Evolutionary conservation across 371 early-diverging fungal species (phyloP).

Genomic region (Apophysomyces trapeziformis): DNA sequence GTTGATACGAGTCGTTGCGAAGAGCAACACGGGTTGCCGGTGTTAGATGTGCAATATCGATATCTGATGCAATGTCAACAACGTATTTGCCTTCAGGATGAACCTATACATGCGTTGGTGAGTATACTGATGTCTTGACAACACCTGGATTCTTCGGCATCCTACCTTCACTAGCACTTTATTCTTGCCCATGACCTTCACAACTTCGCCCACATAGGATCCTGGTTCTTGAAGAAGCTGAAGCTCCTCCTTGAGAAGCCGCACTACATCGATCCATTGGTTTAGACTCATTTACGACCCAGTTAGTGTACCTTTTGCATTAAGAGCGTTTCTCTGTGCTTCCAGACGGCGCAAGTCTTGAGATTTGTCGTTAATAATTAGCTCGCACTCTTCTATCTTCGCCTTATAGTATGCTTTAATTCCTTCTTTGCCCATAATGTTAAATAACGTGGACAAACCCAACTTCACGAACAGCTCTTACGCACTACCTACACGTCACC

Average conservation of each 20-base stretch:
- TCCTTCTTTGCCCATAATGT: slow-evolving; percentile 60
- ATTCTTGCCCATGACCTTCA: slow-evolving; percentile 99
- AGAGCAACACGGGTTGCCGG: slow-evolving; percentile 98
- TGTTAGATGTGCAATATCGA: slow-evolving; percentile 93
- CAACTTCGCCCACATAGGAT: slow-evolving; percentile 98
- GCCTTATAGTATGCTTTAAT: slow-evolving; percentile 75
- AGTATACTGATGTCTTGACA: not conserved
- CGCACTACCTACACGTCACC: no score
- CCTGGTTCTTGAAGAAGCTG: slow-evolving; percentile 97
- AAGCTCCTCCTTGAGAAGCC: slow-evolving; percentile 97
- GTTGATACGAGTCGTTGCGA: slow-evolving; percentile 97
- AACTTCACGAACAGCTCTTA: not conserved
- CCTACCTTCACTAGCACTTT: slow-evolving; percentile 97
- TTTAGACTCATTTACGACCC: not conserved
- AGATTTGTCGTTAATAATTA: slow-evolving; percentile 85
- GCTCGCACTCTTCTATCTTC: slow-evolving; percentile 90
- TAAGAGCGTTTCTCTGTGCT: slow-evolving; percentile 97
- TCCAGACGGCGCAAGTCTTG: slow-evolving; percentile 98
- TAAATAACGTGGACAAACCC: not conserved
- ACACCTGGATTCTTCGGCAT: not conserved
- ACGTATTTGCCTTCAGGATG: slow-evolving; percentile 99
- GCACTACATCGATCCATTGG: slow-evolving; percentile 66
- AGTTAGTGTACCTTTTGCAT: slow-evolving; percentile 79
- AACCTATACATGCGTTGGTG: slow-evolving; percentile 48
- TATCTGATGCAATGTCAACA: slow-evolving; percentile 91